Conservation (phyloP, 306 rosid species). For the Prunus mira region DNA sequence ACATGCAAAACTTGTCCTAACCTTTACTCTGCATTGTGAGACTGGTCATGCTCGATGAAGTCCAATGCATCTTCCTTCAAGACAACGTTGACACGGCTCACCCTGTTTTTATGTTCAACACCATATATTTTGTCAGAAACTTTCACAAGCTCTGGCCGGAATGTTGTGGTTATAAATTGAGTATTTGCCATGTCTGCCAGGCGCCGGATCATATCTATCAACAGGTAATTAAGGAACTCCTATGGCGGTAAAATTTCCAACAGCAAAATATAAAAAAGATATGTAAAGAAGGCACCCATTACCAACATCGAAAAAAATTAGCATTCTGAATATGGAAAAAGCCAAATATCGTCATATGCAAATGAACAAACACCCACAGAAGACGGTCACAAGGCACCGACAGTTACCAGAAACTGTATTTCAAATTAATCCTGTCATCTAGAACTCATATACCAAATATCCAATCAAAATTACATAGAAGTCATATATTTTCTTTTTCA, state of each 20-base stretch:
- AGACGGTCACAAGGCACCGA: neutral
- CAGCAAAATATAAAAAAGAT: neutral
- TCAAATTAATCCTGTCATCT: neutral
- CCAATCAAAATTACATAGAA: too few relatives aligned
- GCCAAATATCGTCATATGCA: neutral
- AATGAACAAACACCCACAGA: neutral
- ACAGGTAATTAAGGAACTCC: constrained; percentile 44
- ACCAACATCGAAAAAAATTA: neutral
- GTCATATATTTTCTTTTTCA: too few relatives aligned
- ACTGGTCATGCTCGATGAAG: constrained; percentile 86
- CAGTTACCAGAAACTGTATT: neutral
- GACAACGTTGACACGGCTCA: constrained; percentile 77
- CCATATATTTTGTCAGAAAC: constrained; percentile 91
- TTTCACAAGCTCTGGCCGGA: constrained; percentile 90
- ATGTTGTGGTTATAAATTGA: constrained; percentile 93
- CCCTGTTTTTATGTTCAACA: constrained; percentile 88
- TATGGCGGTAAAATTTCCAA: constrained; percentile 18
- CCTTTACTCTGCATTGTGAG: constrained; percentile 81
- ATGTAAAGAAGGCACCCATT: neutral
- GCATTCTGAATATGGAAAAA: neutral
- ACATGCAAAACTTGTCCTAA: constrained; percentile 9
- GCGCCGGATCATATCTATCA: constrained; percentile 87
- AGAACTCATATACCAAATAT: too few relatives aligned
- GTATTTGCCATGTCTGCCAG: constrained; percentile 81
- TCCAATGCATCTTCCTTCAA: constrained; percentile 74